Evolutionary conservation across 202 grass and related monocot species (phyloP).

Genomic region (Digitaria exilis): DNA sequence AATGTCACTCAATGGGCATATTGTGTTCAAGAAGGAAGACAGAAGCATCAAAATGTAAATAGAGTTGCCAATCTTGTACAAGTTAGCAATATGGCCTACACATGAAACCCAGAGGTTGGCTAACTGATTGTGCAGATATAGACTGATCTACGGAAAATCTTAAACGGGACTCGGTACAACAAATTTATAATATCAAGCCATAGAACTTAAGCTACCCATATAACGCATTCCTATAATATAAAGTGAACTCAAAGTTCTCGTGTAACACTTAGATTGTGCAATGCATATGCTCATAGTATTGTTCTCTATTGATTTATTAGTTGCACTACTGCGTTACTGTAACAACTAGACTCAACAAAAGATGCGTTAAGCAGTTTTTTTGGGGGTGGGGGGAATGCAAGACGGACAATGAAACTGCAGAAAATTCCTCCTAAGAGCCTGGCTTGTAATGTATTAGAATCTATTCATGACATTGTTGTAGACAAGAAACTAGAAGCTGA

Average conservation of each 20-base stretch:
- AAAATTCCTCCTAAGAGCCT: neutral
- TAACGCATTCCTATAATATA: conserved; percentile 21
- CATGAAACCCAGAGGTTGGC: conserved; percentile 14
- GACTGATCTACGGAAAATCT: neutral
- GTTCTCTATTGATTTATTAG: no score
- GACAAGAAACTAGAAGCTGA: conserved; percentile 29
- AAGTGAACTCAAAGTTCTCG: neutral
- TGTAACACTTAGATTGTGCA: neutral
- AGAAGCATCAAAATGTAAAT: neutral
- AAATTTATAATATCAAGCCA: neutral
- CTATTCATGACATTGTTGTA: neutral
- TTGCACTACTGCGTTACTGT: no score
- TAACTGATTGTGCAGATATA: neutral
- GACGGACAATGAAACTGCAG: neutral
- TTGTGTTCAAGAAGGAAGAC: conserved; percentile 4
- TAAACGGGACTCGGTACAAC: neutral
- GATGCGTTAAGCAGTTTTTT: neutral
- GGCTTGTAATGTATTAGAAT: neutral
- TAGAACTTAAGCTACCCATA: no score
- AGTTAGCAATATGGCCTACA: conserved; percentile 2
- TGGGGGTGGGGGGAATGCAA: neutral
- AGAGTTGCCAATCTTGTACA: neutral
- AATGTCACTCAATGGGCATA: neutral
- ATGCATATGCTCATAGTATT: conserved; percentile 6
- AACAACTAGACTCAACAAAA: no score